phyloP scores from a whole-genome alignment of 306 rosid species.

The Vicia sativa region DNA sequence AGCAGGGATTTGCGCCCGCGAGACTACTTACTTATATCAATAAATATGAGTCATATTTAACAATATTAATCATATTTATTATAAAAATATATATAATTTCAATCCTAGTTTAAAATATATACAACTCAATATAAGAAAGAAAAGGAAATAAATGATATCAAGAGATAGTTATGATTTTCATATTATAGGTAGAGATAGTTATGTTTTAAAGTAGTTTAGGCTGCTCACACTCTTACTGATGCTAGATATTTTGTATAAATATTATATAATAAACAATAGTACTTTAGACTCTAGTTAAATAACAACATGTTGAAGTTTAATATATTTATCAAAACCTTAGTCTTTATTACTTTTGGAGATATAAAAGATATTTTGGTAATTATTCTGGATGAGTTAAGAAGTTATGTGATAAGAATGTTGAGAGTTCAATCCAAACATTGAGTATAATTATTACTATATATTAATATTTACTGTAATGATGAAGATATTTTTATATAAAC shows the following conservation, averaged over 20 bases:
- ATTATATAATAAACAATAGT: constrained; percentile 3
- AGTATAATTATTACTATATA: too few species aligned
- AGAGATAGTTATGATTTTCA: constrained; percentile 1
- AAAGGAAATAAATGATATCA: not conserved
- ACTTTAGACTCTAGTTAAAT: not conserved
- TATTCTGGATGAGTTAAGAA: too few species aligned
- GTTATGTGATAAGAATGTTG: too few species aligned
- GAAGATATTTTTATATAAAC: too few species aligned
- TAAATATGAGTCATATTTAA: not conserved
- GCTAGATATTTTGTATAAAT: not conserved
- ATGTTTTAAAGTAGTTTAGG: constrained; percentile 9
- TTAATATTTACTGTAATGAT: too few species aligned
- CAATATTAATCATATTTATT: too few species aligned
- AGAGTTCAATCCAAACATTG: too few species aligned
- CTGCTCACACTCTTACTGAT: constrained; percentile 1
- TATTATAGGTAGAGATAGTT: not conserved
- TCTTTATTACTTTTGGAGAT: too few species aligned
- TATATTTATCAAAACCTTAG: too few species aligned
- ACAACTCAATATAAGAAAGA: not conserved
- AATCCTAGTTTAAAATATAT: not conserved
- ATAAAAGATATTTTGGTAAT: too few species aligned
- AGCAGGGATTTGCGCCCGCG: too few species aligned
- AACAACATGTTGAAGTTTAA: not conserved
- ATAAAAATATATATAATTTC: not conserved
- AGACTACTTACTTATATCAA: too few species aligned